phyloP scores from a whole-genome alignment of 495 filamentous ascomycete genomes.

The Filosporella fistucella region DNA sequence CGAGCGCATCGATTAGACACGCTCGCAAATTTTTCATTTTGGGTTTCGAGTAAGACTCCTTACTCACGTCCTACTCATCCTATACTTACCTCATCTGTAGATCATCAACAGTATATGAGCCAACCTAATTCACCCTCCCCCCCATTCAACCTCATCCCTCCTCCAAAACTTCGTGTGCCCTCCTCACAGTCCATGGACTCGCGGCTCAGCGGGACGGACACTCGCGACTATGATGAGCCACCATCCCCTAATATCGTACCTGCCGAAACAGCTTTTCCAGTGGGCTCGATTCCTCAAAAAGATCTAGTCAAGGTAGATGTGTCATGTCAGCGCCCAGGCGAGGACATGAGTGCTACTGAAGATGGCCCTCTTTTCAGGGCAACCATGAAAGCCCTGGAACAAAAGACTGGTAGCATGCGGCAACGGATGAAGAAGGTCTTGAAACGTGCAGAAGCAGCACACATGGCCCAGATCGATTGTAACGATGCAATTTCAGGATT shows the following conservation, averaged over 20 bases:
- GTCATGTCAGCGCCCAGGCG: conserved; percentile 76
- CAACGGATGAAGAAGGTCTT: conserved; percentile 92
- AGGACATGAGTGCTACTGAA: conserved; percentile 81
- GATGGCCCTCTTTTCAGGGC: conserved; percentile 95
- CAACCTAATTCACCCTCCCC: conserved; percentile 55
- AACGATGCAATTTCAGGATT: conserved; percentile 82
- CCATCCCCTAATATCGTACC: conserved; percentile 56
- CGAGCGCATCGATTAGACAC: conserved; percentile 84
- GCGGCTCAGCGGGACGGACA: conserved; percentile 55
- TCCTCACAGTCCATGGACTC: conserved; percentile 81
- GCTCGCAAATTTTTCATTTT: conserved; percentile 88
- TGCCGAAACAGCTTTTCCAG: conserved; percentile 31
- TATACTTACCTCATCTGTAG: conserved; percentile 13
- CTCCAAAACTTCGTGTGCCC: conserved; percentile 72
- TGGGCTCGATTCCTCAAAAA: conserved; percentile 7
- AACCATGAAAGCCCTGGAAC: conserved; percentile 93
- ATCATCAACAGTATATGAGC: conserved; percentile 19
- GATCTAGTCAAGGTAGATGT: conserved; percentile 75
- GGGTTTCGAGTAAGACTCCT: conserved; percentile 69
- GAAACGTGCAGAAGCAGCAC: conserved; percentile 82
- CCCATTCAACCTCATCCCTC: conserved; percentile 59
- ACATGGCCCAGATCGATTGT: conserved; percentile 71
- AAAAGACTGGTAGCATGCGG: conserved; percentile 94
- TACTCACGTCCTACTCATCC: background rate
- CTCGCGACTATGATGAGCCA: conserved; percentile 52